Conservation (phyloP, 2,329 filamentous ascomycete species). For the Xylariaceae sp. region DNA sequence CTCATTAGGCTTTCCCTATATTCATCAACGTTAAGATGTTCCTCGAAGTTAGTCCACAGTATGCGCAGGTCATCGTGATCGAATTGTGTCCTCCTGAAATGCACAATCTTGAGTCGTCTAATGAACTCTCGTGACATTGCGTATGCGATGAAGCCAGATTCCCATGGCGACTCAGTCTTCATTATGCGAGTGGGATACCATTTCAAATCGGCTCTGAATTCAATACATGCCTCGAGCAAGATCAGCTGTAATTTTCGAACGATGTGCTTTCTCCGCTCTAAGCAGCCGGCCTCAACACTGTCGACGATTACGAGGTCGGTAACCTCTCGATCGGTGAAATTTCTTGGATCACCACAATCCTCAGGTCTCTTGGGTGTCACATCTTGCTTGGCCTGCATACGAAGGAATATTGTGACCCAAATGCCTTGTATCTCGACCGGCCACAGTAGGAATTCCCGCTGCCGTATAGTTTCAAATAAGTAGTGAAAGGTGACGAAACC, state of each 20-base stretch:
- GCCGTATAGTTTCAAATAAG: conserved; percentile 17
- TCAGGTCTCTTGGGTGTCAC: background rate
- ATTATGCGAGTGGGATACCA: background rate
- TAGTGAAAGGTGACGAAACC: conserved; percentile 10
- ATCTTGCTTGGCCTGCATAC: conserved; percentile 1
- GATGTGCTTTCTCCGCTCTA: conserved; percentile 6
- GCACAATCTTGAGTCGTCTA: conserved; percentile 18
- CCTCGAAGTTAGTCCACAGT: conserved; percentile 18
- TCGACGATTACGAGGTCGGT: conserved; percentile 18
- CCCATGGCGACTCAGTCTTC: conserved; percentile 9
- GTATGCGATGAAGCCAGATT: conserved; percentile 19
- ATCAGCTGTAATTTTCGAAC: conserved; percentile 6
- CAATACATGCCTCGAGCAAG: conserved; percentile 17
- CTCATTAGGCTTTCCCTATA: conserved; percentile 18
- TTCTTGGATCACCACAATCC: background rate
- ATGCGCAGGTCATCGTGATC: conserved; percentile 1
- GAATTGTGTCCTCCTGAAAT: conserved; percentile 3
- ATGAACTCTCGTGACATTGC: conserved; percentile 21
- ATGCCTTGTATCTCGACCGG: conserved; percentile 10
- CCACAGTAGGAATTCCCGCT: conserved; percentile 17
- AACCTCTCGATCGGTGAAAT: conserved; percentile 10
- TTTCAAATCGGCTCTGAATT: background rate
- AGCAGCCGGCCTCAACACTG: conserved; percentile 3
- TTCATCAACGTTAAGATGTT: conserved; percentile 15
- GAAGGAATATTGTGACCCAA: conserved; percentile 20